These are phyloP conservation scores for Neospora caninum DNA, from an alignment of 169 alveolate genomes.

Conservation along the genomic window DNA sequence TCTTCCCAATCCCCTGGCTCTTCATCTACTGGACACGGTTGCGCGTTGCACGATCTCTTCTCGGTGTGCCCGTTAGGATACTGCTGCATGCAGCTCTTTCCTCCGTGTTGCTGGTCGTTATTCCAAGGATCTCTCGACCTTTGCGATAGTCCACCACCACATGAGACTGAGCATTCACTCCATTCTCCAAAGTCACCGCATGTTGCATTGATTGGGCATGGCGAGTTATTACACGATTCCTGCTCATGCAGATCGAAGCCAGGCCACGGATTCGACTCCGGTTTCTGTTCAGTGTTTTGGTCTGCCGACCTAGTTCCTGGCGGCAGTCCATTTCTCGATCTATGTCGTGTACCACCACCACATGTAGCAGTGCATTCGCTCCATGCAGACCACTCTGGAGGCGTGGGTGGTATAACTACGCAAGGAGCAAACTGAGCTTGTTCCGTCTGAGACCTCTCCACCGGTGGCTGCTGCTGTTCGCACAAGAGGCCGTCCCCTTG, in stretches of 20 bases:
- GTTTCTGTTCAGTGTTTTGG: not conserved
- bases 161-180: slow-evolving; percentile 70
- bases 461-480: slow-evolving; percentile 52
- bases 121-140: slow-evolving; percentile 69
- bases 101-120: slow-evolving; percentile 49
- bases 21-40: slow-evolving; percentile 72
- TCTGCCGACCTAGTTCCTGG: slow-evolving; percentile 25
- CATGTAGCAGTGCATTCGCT: slow-evolving; percentile 73
- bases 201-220: slow-evolving; percentile 66
- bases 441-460: not conserved
- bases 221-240: slow-evolving; percentile 42
- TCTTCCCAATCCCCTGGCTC: slow-evolving; percentile 69
- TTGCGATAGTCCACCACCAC: slow-evolving; percentile 72
- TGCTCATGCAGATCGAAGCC: not conserved
- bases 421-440: slow-evolving; percentile 31
- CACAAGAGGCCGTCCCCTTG: slow-evolving; percentile 60
- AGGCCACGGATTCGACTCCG: not conserved
- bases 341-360: slow-evolving; percentile 70
- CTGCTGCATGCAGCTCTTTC: slow-evolving; percentile 63
- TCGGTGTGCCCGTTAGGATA: slow-evolving; percentile 21
- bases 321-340: slow-evolving; percentile 52
- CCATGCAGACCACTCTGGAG: slow-evolving; percentile 74
- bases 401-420: slow-evolving; percentile 45
- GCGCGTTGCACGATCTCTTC: slow-evolving; percentile 11
- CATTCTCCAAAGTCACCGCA: slow-evolving; percentile 67